Conservation (phyloP, 139 green algal species). For the Tetradesmus obliquus region DNA sequence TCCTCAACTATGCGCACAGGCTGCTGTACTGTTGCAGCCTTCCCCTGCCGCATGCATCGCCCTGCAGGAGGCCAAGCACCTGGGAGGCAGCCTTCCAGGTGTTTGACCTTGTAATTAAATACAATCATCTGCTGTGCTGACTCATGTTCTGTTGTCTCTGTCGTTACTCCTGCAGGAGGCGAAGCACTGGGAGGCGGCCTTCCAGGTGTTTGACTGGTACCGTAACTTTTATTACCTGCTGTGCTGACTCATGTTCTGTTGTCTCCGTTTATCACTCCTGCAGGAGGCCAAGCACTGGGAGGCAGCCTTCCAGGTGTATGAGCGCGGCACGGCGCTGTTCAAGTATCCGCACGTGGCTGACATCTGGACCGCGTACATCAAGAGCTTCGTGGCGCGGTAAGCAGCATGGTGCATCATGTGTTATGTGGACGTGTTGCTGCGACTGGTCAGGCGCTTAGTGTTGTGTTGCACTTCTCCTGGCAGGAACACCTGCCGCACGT, state of each 20-base stretch:
- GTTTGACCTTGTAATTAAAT: no score
- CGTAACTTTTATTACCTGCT: background rate
- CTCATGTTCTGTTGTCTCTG: no score
- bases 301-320: slow-evolving; percentile 96
- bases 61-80: no score
- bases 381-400: slow-evolving; percentile 82
- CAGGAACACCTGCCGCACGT: no score
- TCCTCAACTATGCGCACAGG: no score
- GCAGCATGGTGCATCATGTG: slow-evolving; percentile 24
- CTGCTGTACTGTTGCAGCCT: no score
- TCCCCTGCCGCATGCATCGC: no score
- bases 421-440: slow-evolving; percentile 62
- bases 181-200: slow-evolving; percentile 95
- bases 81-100: background rate
- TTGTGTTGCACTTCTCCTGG: no score
- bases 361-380: slow-evolving; percentile 97
- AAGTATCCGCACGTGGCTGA: slow-evolving; percentile 96
- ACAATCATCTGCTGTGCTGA: background rate
- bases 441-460: background rate
- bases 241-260: no score
- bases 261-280: no score
- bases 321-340: slow-evolving; percentile 93
- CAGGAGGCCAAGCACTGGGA: slow-evolving; percentile 95
- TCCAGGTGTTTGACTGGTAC: slow-evolving; percentile 91
- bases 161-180: slow-evolving; percentile 70